Conservation (phyloP, 2,329 filamentous ascomycete species). For the Arthrobotrys pseudoclavata region DNA sequence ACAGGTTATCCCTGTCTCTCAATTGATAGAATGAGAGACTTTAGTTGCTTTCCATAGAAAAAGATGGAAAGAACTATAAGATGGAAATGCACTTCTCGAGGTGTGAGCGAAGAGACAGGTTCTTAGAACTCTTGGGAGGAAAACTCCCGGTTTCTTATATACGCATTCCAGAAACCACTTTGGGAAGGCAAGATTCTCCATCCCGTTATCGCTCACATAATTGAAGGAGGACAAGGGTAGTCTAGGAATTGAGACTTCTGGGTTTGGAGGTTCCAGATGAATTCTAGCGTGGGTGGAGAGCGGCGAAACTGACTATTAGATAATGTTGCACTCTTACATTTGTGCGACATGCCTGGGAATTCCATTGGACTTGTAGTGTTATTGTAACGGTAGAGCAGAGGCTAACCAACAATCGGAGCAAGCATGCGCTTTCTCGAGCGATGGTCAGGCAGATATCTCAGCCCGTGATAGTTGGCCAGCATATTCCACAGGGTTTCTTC, state of each 20-base stretch:
- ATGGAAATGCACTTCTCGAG: slow-evolving; percentile 14
- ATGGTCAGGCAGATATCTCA: slow-evolving; percentile 44
- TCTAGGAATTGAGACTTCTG: slow-evolving; percentile 32
- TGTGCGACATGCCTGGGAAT: slow-evolving; percentile 29
- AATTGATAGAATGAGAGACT: slow-evolving; percentile 38
- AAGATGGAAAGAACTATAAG: slow-evolving; percentile 31
- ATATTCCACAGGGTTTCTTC: slow-evolving; percentile 36
- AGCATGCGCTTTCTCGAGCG: slow-evolving; percentile 29
- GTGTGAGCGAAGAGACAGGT: slow-evolving; percentile 31
- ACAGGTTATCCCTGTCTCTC: slow-evolving; percentile 19
- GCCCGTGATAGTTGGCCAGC: slow-evolving; percentile 35
- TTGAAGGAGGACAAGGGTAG: slow-evolving; percentile 36
- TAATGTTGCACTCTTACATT: slow-evolving; percentile 19
- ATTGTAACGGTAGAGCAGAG: slow-evolving; percentile 1
- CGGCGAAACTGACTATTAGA: slow-evolving; percentile 13
- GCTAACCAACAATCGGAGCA: slow-evolving; percentile 18
- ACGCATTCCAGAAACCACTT: slow-evolving; percentile 44
- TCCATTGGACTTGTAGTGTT: slow-evolving; percentile 16
- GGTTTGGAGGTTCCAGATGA: slow-evolving; percentile 57
- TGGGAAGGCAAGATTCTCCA: slow-evolving; percentile 40
- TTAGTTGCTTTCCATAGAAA: slow-evolving; percentile 33
- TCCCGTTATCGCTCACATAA: slow-evolving; percentile 40
- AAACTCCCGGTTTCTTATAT: slow-evolving; percentile 48
- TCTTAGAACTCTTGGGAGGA: slow-evolving; percentile 56
- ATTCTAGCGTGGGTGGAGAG: slow-evolving; percentile 44